Base-by-base conservation (phyloP, 2,329 filamentous ascomycete genomes). In the Sarocladium oryzae region DNA sequence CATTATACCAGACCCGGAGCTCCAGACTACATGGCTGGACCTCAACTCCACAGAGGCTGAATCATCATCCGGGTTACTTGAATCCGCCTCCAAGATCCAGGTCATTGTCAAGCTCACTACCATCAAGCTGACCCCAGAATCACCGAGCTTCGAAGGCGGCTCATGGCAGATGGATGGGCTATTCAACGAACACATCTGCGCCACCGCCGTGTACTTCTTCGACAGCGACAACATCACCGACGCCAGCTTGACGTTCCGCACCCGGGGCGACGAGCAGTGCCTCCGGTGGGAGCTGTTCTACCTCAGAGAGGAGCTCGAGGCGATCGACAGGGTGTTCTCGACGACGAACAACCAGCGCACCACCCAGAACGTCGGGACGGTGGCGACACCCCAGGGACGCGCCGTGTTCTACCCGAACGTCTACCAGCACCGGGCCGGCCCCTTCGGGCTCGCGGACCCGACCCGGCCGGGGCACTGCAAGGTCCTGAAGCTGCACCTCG, bases 31-130 rank as follows among this genome's bases (percentile, higher is more conserved):
- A 28, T 16, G 10, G n/a, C 24, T 30, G 23, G 4, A 26, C 21
- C n/a, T 45, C 11, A 24, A 26, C 4, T 4, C 40, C 10, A 45
- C 5, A n/a, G 26, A 48, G 13, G 28, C 28, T 33, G 24, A 11
- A 9, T 13, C 10, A 4, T 32, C 43, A 5, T 32, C 43, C 1
- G 58, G 58, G 1, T 71, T 68, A 55, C 64, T 66, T 41, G 35
- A 60, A 3, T 57, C 56, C 24, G 53, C 55, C 3, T 52, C 60
- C 9, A 65, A 64, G 2, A 64, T 86, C 0, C 84, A 87, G 53
- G 69, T 87, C 37, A 80, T 86, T 52, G 74, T 84, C 51, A 85
- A 85, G 61, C 65, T 87, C 11, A 73, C 79, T 13, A 81, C 77
- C 45, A 79, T 86, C 41, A 71, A 83, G 23, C 69, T 86, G 1